Evolutionary conservation across 78 protist species (phyloP), one percentile per base, ranked within the genome.

Genomic region (Dictyostelium purpureum): DNA sequence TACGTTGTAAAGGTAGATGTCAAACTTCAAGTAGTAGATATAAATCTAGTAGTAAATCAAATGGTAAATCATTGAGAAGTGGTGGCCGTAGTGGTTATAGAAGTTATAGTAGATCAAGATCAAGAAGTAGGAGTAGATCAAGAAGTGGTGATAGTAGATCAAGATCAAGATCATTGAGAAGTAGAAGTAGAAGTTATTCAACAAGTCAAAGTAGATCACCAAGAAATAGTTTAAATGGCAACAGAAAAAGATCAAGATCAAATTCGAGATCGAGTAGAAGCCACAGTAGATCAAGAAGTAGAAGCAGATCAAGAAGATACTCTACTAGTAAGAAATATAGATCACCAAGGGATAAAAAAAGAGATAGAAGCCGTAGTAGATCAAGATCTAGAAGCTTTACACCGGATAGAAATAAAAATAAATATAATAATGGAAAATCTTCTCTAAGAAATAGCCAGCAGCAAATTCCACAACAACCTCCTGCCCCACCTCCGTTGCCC

Each of bases 111-210:
- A 63, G 85, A n/a, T 14, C 63, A 21, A n/a, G 67, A 49, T 35
- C 47, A 2, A 67, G 88, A 26, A 80, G 67, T 51, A 33, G 57
- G 47, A 80, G 89, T 24, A 51, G 70, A 35, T 31, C 54, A n/a
- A 40, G 73, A 49, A 37, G 54, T 47, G 40, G 76, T 31, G 18
- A 38, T 12, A 14, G 63, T 14, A 26, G 63, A 6, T 42, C 59
- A 45, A 3, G 33, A 33, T 26, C 45, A 10, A 77, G 51, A 35
- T 45, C 42, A 1, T n/a, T n/a, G n/a, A 75, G 54, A 19, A 38
- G 33, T 6, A 77, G 74, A 40, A 63, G 74, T 26, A 7, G 69
- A 24, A 45, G 26, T 5, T 10, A n/a, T n/a, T n/a, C 37, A 26
- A 74, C 4, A 2, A 52, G 66, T 45, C 42, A 59, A 74, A 19